These are phyloP conservation scores for Penicillium angulare DNA, from an alignment of 495 filamentous ascomycete species.

Conservation along the genomic window DNA sequence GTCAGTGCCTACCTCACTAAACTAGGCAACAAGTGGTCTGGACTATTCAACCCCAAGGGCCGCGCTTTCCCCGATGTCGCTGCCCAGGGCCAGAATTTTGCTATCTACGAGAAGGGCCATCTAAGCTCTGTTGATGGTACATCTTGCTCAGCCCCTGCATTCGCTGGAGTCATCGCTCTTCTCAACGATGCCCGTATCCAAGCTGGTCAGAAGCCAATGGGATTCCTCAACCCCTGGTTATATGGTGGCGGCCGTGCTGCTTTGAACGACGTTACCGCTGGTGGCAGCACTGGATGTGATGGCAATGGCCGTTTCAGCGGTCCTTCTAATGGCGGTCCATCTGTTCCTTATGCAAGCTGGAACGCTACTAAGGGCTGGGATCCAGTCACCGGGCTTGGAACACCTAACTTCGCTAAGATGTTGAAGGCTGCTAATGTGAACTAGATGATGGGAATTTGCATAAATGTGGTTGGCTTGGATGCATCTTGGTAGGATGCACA, in stretches of 20 bases:
- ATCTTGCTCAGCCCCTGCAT: constrained; percentile 61
- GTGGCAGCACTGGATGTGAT: constrained; percentile 61
- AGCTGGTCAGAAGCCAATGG: constrained; percentile 54
- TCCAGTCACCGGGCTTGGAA: constrained; percentile 59
- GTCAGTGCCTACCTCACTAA: constrained; percentile 56
- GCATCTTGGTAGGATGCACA: no score
- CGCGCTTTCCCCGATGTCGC: constrained; percentile 74
- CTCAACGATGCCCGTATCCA: constrained; percentile 66
- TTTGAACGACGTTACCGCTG: constrained; percentile 62
- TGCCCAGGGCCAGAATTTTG: constrained; percentile 57
- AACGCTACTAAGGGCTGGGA: constrained; percentile 61
- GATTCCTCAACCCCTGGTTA: constrained; percentile 76
- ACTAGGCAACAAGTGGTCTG: constrained; percentile 44
- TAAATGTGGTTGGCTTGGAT: not conserved
- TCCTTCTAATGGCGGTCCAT: constrained; percentile 31
- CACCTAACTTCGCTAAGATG: constrained; percentile 48
- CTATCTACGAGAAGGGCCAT: constrained; percentile 52
- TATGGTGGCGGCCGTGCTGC: constrained; percentile 53
- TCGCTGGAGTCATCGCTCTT: constrained; percentile 61
- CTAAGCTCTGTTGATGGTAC: constrained; percentile 59
- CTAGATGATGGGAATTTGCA: not conserved
- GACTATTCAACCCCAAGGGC: constrained; percentile 59
- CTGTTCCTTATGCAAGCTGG: constrained; percentile 43
- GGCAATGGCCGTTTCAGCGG: constrained; percentile 43
- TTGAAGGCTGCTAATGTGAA: constrained; percentile 22